These are phyloP conservation scores for Hymenoscyphus fructigenus DNA, from an alignment of 2,329 filamentous ascomycete genomes.

Conservation along the genomic window DNA sequence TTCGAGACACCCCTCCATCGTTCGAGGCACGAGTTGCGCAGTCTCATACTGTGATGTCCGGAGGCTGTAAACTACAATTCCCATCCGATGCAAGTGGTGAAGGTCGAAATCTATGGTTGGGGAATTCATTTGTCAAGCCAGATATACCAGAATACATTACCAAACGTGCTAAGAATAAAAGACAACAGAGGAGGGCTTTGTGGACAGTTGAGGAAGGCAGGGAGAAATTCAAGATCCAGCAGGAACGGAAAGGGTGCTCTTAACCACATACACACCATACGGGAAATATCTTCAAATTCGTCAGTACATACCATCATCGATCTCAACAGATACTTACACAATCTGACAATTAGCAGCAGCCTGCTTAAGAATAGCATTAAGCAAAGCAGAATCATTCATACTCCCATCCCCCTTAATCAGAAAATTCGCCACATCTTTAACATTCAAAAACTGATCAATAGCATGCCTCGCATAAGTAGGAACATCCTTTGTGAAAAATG, in stretches of 20 bases:
- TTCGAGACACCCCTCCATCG: too few species aligned
- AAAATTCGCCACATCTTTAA: slow-evolving; percentile 6
- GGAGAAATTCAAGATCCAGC: slow-evolving; percentile 48
- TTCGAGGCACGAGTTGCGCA: too few species aligned
- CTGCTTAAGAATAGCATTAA: slow-evolving; percentile 58
- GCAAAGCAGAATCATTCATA: slow-evolving; percentile 38
- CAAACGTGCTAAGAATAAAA: too few species aligned
- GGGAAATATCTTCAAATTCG: slow-evolving; percentile 38
- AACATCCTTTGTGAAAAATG: background rate
- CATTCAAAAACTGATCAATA: slow-evolving; percentile 8
- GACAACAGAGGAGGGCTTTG: too few species aligned
- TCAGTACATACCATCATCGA: background rate
- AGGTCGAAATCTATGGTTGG: too few species aligned
- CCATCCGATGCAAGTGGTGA: too few species aligned
- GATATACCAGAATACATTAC: too few species aligned
- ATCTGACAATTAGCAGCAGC: slow-evolving; percentile 26
- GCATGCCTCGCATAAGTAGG: slow-evolving; percentile 9
- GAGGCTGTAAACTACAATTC: too few species aligned
- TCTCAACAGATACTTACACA: background rate
- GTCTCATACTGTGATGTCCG: too few species aligned
- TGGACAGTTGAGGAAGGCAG: too few species aligned
- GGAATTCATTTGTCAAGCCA: too few species aligned
- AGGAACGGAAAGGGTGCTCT: slow-evolving; percentile 46
- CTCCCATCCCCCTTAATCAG: slow-evolving; percentile 15
- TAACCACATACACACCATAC: slow-evolving; percentile 45